Conservation (phyloP, 768 basidiomycete genomes). For the Russula sp. region DNA sequence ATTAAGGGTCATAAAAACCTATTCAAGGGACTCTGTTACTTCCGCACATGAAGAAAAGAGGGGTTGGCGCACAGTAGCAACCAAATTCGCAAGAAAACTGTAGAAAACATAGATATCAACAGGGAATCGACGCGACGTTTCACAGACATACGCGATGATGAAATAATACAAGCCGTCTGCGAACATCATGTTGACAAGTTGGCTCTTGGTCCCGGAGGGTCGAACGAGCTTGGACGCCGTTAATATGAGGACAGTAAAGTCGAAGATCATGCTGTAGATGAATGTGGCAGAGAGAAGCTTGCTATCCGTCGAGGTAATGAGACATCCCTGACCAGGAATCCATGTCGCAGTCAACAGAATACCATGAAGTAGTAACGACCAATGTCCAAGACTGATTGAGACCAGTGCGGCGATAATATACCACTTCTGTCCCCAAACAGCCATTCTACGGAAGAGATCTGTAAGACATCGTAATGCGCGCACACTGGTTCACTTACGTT, state of each 20-base stretch:
- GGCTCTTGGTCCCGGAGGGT: slow-evolving; percentile 38
- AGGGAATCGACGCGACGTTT: slow-evolving; percentile 24
- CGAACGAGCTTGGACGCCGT: slow-evolving; percentile 57
- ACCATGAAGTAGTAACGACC: slow-evolving; percentile 70
- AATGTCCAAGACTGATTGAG: slow-evolving; percentile 62
- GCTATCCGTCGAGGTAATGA: slow-evolving; percentile 59
- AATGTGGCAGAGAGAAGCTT: slow-evolving; percentile 64
- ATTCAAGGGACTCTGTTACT: slow-evolving; percentile 36
- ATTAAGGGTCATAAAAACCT: slow-evolving; percentile 64
- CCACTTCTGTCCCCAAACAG: slow-evolving; percentile 60
- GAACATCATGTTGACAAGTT: slow-evolving; percentile 63
- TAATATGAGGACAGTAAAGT: slow-evolving; percentile 56
- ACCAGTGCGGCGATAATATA: slow-evolving; percentile 51
- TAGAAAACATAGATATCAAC: background rate
- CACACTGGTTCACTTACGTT: slow-evolving; percentile 38
- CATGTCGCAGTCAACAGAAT: slow-evolving; percentile 57
- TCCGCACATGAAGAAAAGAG: background rate
- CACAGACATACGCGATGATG: slow-evolving; percentile 58
- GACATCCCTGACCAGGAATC: slow-evolving; percentile 51
- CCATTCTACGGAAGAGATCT: slow-evolving; percentile 43
- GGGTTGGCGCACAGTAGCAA: slow-evolving; percentile 38
- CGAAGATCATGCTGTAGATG: slow-evolving; percentile 76
- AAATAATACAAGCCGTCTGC: slow-evolving; percentile 72
- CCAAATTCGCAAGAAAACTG: slow-evolving; percentile 43
- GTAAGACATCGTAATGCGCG: background rate